Conservation (phyloP, 305 asterid genomes). For the Solanum hybrid region DNA sequence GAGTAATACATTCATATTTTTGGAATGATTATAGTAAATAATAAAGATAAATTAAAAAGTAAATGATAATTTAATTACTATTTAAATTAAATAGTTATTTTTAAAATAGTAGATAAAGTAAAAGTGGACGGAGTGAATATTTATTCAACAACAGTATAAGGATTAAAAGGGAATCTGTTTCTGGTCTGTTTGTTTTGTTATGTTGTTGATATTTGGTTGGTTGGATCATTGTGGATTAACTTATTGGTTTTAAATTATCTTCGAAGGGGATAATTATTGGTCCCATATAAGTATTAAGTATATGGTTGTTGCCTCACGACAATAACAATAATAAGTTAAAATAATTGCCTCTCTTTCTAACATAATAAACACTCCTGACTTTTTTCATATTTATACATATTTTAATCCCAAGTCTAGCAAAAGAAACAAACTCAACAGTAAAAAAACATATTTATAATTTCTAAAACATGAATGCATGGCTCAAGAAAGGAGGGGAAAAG, state of each 20-base stretch:
- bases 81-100: too few species aligned
- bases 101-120: too few species aligned
- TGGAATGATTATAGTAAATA: not conserved
- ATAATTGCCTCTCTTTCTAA: not conserved
- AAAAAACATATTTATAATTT: not conserved
- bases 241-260: not conserved
- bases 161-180: not conserved
- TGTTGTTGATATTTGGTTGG: slow-evolving; percentile 6
- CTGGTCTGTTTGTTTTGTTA: not conserved
- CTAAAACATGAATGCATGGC: not conserved
- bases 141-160: not conserved
- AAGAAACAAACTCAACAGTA: not conserved
- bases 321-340: not conserved
- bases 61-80: too few species aligned
- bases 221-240: not conserved
- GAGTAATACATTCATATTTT: not conserved
- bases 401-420: not conserved
- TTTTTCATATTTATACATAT: not conserved
- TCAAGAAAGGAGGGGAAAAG: not conserved
- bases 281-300: not conserved
- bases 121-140: too few species aligned
- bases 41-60: too few species aligned
- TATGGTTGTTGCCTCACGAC: not conserved
- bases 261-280: not conserved
- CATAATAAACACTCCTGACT: not conserved